phyloP scores from a whole-genome alignment of 2,329 filamentous ascomycete genomes.

The Neocucurbitaria cava region DNA sequence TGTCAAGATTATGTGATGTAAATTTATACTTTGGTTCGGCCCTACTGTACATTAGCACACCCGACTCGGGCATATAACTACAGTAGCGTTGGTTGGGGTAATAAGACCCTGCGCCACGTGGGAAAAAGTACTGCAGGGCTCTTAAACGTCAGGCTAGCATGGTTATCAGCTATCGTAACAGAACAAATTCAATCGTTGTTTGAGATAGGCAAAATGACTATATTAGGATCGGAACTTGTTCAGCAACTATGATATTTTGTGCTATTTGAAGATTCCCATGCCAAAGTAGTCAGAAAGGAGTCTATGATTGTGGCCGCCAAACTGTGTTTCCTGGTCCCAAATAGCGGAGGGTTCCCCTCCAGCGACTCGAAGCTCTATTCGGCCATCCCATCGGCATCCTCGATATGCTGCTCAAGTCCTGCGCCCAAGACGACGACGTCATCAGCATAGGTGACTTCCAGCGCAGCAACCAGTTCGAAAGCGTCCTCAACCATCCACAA shows the following conservation, averaged over 20 bases:
- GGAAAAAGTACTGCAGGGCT: not conserved
- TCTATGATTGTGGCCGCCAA: too few relatives aligned
- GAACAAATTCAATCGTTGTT: too few relatives aligned
- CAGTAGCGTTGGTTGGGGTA: too few relatives aligned
- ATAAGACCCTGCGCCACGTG: not conserved
- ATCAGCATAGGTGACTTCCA: slow-evolving; percentile 5
- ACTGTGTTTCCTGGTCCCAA: not conserved
- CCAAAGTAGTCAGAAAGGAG: not conserved
- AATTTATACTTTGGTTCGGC: not conserved
- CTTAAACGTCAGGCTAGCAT: too few relatives aligned
- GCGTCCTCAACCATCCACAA: slow-evolving; percentile 4
- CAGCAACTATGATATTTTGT: too few relatives aligned
- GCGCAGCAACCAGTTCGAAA: slow-evolving; percentile 4
- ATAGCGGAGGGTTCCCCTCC: not conserved
- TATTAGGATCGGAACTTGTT: too few relatives aligned
- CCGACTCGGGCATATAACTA: not conserved
- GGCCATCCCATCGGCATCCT: not conserved
- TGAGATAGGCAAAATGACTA: too few relatives aligned
- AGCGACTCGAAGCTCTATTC: not conserved
- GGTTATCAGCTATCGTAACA: too few relatives aligned
- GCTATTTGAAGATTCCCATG: not conserved
- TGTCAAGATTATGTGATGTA: not conserved
- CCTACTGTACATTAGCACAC: not conserved
- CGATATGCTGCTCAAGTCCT: not conserved
- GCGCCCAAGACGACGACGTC: not conserved